Base-by-base conservation (phyloP, 2,329 filamentous ascomycete genomes). In the Claviceps cyperi region DNA sequence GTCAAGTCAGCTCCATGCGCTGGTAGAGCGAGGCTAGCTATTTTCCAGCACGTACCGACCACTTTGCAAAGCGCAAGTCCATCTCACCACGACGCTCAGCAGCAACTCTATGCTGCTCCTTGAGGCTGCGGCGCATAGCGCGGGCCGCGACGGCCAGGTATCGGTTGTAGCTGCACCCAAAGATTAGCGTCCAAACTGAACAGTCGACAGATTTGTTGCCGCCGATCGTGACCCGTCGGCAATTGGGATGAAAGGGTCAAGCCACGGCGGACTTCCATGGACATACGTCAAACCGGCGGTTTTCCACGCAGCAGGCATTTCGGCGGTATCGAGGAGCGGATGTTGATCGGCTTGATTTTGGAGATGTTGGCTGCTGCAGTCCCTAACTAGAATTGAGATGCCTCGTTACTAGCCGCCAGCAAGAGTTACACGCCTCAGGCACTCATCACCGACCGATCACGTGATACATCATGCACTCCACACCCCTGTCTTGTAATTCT, bases 241-340 rank as follows among this genome's bases (percentile, higher is more conserved):
- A 40, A 22, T 47, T 22, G 38, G 24, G 47, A n/a, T 32, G 9
- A 9, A 32, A 32, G 9, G 28, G 28, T 4, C 28, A 11, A 9
- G 13, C 19, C 9, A 49, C 36, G 48, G 43, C 43, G 48, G 36
- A 46, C 39, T 61, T 8, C 57, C 63, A 64, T 67, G 60, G 60
- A 78, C 87, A 71, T 85, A 95, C 90, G 83, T 94, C 69, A 97
- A 78, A 73, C 92, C 92, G 70, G 92, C 87, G 67, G 90, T 81
- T 86, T 96, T 97, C 92, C 91, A 98, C 69, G 90, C 87, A 77
- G 90, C 91, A 74, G 85, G 78, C 92, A 97, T 98, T 75, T 80
- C 87, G 80, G 68, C 68, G 69, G 66, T 64, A 57, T 69, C 67
- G 60, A 35, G 40, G 21, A 44, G 37, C 24, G 49, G 49, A 40